Evolutionary conservation across 75 land plant genomes (phyloP), one percentile per base, ranked within the genome.

Genomic region (Pinus albicaulis): DNA sequence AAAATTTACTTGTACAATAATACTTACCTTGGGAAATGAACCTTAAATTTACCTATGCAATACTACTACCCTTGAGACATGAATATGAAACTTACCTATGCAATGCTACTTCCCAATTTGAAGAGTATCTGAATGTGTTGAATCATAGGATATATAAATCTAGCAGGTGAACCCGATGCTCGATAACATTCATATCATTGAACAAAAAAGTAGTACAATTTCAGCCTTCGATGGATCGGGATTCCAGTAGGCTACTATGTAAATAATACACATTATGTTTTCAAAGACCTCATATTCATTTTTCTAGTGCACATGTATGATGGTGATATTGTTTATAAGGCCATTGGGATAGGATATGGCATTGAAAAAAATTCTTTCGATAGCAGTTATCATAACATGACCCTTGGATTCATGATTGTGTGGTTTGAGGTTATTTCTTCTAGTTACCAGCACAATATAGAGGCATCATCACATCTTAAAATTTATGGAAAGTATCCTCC

Each of bases 141-240:
- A 82, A 82, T 76, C 78, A 82, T 57, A 64, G 90, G 74, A 85
- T 89, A 57, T 85, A 88, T 65, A 89, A 82, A 71, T 84, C 56
- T 89, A 88, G 64, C 87, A 89, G 85, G 90, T 89, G 41, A 89
- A 89, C 68, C 64, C 85, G 77, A 88, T 89, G 64, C 77, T 89
- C 17, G 92, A 89, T 36, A 89, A 89, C 77, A 74, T 89, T 38
- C 90, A 87, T 36, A 87, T 86, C 10, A 84, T 88, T 88, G 79
- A 53, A 87, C 85, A 31, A 31, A 1, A 2, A 85, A 55, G 72
- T 80, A 77, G 70, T 80, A 77, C 25, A 79, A 81, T 22, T 75
- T 55, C 55, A 13, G 52, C 20, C 31, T 88, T 16, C 85, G 82
- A 28, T 88, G 85, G 90, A 85, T 82, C 12, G 87, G 92, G 69